Evolutionary conservation across 768 basidiomycete species (phyloP), one percentile per base, ranked within the genome.

Genomic region (Lactarius tabidus): DNA sequence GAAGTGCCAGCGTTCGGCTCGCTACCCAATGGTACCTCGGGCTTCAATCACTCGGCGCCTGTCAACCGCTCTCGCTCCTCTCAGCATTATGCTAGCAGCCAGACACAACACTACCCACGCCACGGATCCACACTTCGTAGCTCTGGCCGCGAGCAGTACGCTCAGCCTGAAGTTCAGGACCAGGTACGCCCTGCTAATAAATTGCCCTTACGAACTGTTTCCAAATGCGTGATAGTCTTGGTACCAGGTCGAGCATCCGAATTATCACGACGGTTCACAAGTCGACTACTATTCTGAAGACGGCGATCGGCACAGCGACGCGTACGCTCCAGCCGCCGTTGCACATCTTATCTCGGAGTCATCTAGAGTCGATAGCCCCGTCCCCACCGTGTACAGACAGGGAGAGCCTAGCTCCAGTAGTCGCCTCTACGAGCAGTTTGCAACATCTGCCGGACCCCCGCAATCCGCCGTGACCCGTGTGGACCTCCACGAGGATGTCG

Each of bases 371-470:
- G 60, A 45, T 4, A 69, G 69, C 14, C 63, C 69, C 33, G 36
- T 69, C 28, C 69, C 69, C 36, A 33, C 60, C 20, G 67, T 69
- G n/a, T 33, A 69, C 41, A 57, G 69, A 31, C 55, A 69, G 31
- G 67, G 53, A 14, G 23, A 55, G 12, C 39, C 57, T 7, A 41
- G 33, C 41, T 28, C 20, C 14, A 43, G 45, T n/a, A 62, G 57
- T 29, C 69, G 67, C 12, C 29, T 69, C n/a, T 67, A 56, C 51
- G 69, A 69, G 55, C 67, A 68, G 28, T 69, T 69, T n/a, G 26
- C 53, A 7, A 45, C 36, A 7, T 18, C 29, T 17, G 28, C 12
- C 10, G 23, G 45, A 26, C 62, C 18, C n/a, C 63, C 59, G 14
- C 55, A 33, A 14, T 43, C 45, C 20, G 23, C 57, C n/a, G 65